phyloP scores from a whole-genome alignment of 345 rosid species.

The Eucalyptus coolabah region DNA sequence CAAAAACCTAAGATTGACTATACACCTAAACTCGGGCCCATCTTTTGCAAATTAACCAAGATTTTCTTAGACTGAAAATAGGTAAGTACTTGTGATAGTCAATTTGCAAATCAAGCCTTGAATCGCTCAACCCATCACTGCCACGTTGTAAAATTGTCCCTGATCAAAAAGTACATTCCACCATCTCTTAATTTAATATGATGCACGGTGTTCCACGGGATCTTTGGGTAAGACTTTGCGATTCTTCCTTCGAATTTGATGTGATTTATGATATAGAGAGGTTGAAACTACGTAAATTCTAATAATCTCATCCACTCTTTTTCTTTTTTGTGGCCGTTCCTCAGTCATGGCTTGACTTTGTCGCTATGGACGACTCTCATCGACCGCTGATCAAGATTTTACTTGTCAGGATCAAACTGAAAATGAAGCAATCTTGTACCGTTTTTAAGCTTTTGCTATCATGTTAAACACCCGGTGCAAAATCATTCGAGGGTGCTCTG shows the following conservation, averaged over 20 bases:
- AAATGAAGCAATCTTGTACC: neutral
- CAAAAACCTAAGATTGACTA: neutral
- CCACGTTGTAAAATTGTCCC: neutral
- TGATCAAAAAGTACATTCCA: neutral
- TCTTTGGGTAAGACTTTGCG: neutral
- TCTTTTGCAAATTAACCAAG: too few relatives aligned
- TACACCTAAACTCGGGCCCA: neutral
- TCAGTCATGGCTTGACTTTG: neutral
- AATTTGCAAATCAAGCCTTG: neutral
- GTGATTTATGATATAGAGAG: neutral
- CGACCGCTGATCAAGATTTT: neutral
- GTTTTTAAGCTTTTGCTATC: neutral
- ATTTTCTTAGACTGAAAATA: neutral
- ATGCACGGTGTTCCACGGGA: neutral
- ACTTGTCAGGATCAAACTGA: neutral
- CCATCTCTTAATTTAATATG: neutral
- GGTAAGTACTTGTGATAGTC: neutral
- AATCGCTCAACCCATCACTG: neutral
- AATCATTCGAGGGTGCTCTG: neutral
- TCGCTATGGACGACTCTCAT: neutral
- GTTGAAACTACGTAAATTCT: neutral
- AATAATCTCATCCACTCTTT: neutral
- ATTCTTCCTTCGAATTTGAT: neutral
- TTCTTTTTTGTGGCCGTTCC: neutral
- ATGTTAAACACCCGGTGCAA: neutral